These are phyloP conservation scores for Penicillium sp. DNA, from an alignment of 2,329 filamentous ascomycete species.

Conservation along the genomic window DNA sequence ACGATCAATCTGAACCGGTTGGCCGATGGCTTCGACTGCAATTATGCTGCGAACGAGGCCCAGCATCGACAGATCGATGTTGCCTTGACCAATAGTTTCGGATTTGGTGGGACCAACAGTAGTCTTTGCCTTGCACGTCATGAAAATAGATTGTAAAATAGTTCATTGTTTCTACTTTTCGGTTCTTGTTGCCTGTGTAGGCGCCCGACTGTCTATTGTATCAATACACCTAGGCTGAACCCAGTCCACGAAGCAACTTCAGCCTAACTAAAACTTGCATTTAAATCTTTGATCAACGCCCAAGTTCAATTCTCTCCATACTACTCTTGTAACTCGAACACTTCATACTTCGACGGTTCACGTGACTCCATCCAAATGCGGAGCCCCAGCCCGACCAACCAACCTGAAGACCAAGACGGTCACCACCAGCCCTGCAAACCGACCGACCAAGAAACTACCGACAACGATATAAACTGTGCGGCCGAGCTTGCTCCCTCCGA, in stretches of 20 bases:
- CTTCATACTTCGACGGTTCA: slow-evolving; percentile 7
- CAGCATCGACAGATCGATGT: slow-evolving; percentile 67
- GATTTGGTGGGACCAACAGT: slow-evolving; percentile 94
- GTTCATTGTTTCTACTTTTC: slow-evolving; percentile 1
- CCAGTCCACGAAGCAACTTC: too few species aligned
- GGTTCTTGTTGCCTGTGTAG: background rate
- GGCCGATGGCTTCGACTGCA: slow-evolving; percentile 66
- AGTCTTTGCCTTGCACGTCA: slow-evolving; percentile 63
- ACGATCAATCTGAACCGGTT: slow-evolving; percentile 73
- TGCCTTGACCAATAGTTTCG: slow-evolving; percentile 90
- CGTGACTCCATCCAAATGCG: slow-evolving; percentile 24
- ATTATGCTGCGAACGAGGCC: slow-evolving; percentile 69
- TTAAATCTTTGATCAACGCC: slow-evolving; percentile 1
- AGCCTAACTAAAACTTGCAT: background rate
- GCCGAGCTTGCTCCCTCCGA: background rate
- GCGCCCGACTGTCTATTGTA: too few species aligned
- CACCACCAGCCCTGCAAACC: slow-evolving; percentile 4
- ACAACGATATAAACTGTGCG: slow-evolving; percentile 4
- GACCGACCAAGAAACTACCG: slow-evolving; percentile 2
- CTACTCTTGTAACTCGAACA: background rate
- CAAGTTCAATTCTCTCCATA: too few species aligned
- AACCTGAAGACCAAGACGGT: slow-evolving; percentile 12
- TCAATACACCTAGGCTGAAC: too few species aligned
- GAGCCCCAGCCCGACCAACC: slow-evolving; percentile 24
- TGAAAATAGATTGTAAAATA: slow-evolving; percentile 5